Percentiles rank a stretch among this genome's conserved stretches.
Conservation (phyloP, 2,329 filamentous ascomycete species). For the Trichothecium sympodiale region DNA sequence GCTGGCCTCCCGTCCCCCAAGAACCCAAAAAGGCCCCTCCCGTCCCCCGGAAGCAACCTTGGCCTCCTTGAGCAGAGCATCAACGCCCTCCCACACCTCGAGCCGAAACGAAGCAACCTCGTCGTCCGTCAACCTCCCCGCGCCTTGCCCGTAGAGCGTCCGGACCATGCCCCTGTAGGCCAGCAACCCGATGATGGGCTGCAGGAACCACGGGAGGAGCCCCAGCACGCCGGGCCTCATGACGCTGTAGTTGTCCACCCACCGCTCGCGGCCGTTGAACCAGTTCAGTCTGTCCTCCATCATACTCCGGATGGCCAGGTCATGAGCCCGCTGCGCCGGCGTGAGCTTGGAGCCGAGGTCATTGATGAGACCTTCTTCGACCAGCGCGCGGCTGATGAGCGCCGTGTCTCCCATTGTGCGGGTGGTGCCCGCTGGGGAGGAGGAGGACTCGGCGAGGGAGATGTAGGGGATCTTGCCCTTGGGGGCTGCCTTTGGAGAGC, state of each 20-base stretch:
- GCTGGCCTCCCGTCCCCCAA: constrained; percentile 40
- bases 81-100: constrained; percentile 44
- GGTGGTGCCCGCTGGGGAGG: constrained; percentile 4
- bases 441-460: too few species aligned
- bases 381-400: constrained; percentile 38
- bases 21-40: constrained; percentile 41
- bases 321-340: constrained; percentile 27
- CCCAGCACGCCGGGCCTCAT: constrained; percentile 43
- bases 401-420: constrained; percentile 36
- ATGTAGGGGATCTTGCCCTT: constrained; percentile 52
- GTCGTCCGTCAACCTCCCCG: constrained; percentile 33
- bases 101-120: constrained; percentile 33
- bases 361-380: constrained; percentile 23
- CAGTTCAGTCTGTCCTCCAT: constrained; percentile 52
- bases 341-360: constrained; percentile 36
- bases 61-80: constrained; percentile 29
- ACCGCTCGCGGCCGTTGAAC: constrained; percentile 42
- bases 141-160: constrained; percentile 46
- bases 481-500: constrained; percentile 34
- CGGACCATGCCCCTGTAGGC: constrained; percentile 28
- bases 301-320: constrained; percentile 40
- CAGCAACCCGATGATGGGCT: constrained; percentile 37
- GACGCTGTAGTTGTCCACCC: constrained; percentile 46
- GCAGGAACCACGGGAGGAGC: constrained; percentile 38
- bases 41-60: background rate